Percentiles rank a stretch among this genome's conserved stretches.
Conservation (phyloP, 2,329 filamentous ascomycete genomes). For the Berkeleyomyces rouxiae region DNA sequence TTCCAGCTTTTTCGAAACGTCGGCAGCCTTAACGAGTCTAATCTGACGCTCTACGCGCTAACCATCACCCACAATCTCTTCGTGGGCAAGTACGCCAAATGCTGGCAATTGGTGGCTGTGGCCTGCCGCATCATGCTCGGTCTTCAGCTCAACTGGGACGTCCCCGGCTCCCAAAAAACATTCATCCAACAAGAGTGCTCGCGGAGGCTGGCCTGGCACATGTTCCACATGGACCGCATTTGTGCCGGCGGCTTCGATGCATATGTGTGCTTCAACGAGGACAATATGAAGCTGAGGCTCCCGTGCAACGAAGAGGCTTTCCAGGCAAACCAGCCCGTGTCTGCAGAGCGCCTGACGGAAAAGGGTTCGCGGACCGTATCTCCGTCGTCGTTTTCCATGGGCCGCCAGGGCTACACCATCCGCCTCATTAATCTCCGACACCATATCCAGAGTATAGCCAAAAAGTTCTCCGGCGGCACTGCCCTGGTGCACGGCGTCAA, state of each 20-base stretch:
- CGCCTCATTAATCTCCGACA: slow-evolving; percentile 24
- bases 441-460: slow-evolving; percentile 20
- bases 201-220: slow-evolving; percentile 24
- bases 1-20: slow-evolving; percentile 26
- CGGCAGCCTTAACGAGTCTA: slow-evolving; percentile 22
- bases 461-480: slow-evolving; percentile 13
- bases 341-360: slow-evolving; percentile 20
- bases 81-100: slow-evolving; percentile 23
- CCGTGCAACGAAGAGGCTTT: slow-evolving; percentile 23
- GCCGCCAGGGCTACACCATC: slow-evolving; percentile 22
- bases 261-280: slow-evolving; percentile 23
- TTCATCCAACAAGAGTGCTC: slow-evolving; percentile 23
- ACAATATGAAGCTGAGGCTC: slow-evolving; percentile 24
- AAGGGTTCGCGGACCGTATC: neutral
- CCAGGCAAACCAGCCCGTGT: slow-evolving; percentile 19
- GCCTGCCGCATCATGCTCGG: slow-evolving; percentile 24
- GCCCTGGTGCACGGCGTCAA: slow-evolving; percentile 13
- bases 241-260: slow-evolving; percentile 26
- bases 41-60: slow-evolving; percentile 22
- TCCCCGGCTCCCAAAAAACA: slow-evolving; percentile 18
- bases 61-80: slow-evolving; percentile 24
- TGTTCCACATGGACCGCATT: slow-evolving; percentile 24
- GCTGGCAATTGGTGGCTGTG: slow-evolving; percentile 25
- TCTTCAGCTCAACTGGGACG: slow-evolving; percentile 26
- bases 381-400: slow-evolving; percentile 16